Conservation (phyloP, 306 rosid species). For the Biancaea sappan region DNA sequence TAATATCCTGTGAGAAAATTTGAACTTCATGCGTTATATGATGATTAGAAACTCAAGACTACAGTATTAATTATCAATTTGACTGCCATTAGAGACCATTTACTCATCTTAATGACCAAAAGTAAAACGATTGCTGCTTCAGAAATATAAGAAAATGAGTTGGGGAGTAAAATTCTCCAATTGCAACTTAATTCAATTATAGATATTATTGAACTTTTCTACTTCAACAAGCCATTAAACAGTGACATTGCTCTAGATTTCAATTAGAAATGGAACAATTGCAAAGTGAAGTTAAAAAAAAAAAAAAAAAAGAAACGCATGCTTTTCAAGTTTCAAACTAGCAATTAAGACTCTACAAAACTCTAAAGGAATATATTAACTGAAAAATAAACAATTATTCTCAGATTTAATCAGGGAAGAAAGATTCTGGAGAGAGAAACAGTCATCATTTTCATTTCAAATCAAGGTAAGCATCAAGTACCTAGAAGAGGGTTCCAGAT, state of each 20-base stretch:
- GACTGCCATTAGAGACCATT: background rate
- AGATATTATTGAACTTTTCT: background rate
- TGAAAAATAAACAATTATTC: background rate
- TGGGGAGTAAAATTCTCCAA: background rate
- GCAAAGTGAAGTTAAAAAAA: too few species aligned
- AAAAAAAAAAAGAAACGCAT: background rate
- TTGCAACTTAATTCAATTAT: background rate
- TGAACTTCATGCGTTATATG: background rate
- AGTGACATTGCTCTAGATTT: background rate
- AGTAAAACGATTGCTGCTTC: background rate
- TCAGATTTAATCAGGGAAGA: too few species aligned
- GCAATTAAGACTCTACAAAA: background rate
- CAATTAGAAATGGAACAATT: background rate
- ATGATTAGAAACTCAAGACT: background rate
- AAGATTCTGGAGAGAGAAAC: background rate
- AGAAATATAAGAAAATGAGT: background rate
- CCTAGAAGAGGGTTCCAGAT: conserved; percentile 82
- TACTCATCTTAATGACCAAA: background rate
- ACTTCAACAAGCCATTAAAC: background rate
- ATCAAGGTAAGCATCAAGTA: conserved; percentile 7
- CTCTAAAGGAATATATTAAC: background rate
- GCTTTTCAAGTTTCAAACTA: background rate
- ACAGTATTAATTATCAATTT: background rate
- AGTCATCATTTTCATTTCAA: background rate
- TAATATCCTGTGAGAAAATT: background rate